Conservation (phyloP, 2,329 filamentous ascomycete species). For the Capronia coronata region DNA sequence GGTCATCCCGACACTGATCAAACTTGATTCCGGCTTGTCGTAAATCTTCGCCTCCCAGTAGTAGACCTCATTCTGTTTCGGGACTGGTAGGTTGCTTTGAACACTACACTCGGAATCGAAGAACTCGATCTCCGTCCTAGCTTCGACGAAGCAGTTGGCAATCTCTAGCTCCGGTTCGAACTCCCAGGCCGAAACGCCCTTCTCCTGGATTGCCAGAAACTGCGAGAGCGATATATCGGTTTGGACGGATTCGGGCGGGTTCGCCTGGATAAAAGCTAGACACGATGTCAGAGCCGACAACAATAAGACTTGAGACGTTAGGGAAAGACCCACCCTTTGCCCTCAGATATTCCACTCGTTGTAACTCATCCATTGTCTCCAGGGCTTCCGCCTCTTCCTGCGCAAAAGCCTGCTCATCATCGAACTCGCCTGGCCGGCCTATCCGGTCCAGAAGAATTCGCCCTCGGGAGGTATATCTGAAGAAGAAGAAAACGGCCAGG, state of each 20-base stretch:
- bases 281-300: constrained; percentile 18
- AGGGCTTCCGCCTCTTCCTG: constrained; percentile 92
- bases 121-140: constrained; percentile 93
- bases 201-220: constrained; percentile 97
- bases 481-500: constrained; percentile 81
- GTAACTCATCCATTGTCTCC: constrained; percentile 90
- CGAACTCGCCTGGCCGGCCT: constrained; percentile 88
- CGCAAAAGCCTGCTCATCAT: constrained; percentile 91
- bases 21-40: constrained; percentile 84
- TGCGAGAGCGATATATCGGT: constrained; percentile 97
- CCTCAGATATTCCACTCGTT: constrained; percentile 81
- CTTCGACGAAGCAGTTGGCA: constrained; percentile 97
- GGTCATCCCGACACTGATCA: constrained; percentile 85
- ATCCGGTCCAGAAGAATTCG: constrained; percentile 91
- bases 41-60: constrained; percentile 99
- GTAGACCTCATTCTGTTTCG: constrained; percentile 98
- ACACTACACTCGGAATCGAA: constrained; percentile 97
- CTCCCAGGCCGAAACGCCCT: constrained; percentile 98
- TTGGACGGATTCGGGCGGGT: constrained; percentile 88
- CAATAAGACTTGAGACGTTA: not conserved
- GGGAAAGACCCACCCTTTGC: constrained; percentile 69
- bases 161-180: constrained; percentile 99
- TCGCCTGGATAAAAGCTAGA: constrained; percentile 83
- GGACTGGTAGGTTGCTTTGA: constrained; percentile 90
- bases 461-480: constrained; percentile 79